A percentile compares a stretch with the other conserved stretches of the same genome.
Conservation (phyloP, 1,284 basidiomycete species). For the Malassezia sp. region DNA sequence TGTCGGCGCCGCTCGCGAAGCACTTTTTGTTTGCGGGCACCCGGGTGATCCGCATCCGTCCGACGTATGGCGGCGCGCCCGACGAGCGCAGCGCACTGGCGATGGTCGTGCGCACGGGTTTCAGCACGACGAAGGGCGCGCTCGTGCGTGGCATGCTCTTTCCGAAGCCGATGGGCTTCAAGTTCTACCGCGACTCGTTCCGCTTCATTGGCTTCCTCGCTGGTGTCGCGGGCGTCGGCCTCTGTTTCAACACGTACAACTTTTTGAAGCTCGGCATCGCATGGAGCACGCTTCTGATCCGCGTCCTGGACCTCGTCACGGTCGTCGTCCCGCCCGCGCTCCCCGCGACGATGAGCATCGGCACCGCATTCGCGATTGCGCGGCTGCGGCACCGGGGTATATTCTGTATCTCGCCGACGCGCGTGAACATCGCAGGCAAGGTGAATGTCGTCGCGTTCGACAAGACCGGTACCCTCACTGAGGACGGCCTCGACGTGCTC, state of each 20-base stretch:
- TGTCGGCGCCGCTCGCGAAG: slow-evolving; percentile 63
- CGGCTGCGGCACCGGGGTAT: slow-evolving; percentile 79
- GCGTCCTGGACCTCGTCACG: slow-evolving; percentile 92
- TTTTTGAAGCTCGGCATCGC: slow-evolving; percentile 72
- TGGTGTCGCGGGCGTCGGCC: slow-evolving; percentile 70
- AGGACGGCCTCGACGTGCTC: slow-evolving; percentile 93
- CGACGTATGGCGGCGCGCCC: slow-evolving; percentile 30
- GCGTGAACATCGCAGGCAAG: slow-evolving; percentile 92
- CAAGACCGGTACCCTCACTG: slow-evolving; percentile 96
- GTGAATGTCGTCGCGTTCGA: slow-evolving; percentile 98
- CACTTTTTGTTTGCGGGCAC: slow-evolving; percentile 87
- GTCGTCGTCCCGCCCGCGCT: slow-evolving; percentile 95
- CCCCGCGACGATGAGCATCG: slow-evolving; percentile 92
- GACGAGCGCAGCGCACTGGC: slow-evolving; percentile 57
- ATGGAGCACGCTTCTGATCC: slow-evolving; percentile 81
- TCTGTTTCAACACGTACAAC: slow-evolving; percentile 60
- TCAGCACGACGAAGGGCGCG: slow-evolving; percentile 95
- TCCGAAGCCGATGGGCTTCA: slow-evolving; percentile 85
- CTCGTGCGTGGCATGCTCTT: slow-evolving; percentile 95
- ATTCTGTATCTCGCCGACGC: slow-evolving; percentile 91
- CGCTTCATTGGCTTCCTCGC: slow-evolving; percentile 88
- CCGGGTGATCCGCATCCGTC: slow-evolving; percentile 75
- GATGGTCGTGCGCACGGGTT: slow-evolving; percentile 83
- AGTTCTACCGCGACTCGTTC: slow-evolving; percentile 94
- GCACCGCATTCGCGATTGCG: slow-evolving; percentile 85